A percentile compares a stretch with the other conserved stretches of the same genome.
Evolutionary conservation across 495 filamentous ascomycete genomes (phyloP).

Genomic region (Xylaria acuta): DNA sequence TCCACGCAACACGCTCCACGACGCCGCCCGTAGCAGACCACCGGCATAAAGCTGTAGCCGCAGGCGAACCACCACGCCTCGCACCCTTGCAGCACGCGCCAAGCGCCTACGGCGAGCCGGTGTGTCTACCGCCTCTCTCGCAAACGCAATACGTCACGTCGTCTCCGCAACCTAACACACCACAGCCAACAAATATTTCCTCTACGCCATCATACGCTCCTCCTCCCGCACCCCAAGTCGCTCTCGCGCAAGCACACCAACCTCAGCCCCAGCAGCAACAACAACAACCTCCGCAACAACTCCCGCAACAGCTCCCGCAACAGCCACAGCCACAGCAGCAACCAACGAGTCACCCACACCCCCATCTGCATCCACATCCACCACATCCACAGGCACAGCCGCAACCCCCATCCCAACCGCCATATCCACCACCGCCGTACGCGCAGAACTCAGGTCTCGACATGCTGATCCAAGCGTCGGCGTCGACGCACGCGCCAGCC

Average conservation of each 20-base stretch:
- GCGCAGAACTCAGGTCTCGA: conserved; percentile 30
- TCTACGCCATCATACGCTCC: conserved; percentile 14
- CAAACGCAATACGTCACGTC: conserved; percentile 33
- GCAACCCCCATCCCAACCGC: conserved; percentile 22
- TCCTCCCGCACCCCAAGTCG: conserved; percentile 15
- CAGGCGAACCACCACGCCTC: conserved; percentile 33
- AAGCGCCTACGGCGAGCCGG: conserved; percentile 31
- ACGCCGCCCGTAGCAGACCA: conserved; percentile 13
- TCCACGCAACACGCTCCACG: conserved; percentile 22
- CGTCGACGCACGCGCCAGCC: conserved; percentile 24
- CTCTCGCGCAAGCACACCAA: conserved; percentile 23
- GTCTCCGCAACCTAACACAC: conserved; percentile 24
- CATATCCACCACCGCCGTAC: conserved; percentile 27
- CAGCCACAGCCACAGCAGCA: conserved; percentile 21
- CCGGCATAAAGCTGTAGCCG: conserved; percentile 1
- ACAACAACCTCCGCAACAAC: conserved; percentile 20
- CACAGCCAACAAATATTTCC: neutral
- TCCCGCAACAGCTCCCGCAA: conserved; percentile 13
- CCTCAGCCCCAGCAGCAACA: conserved; percentile 10
- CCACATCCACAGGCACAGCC: conserved; percentile 18
- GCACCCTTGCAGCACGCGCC: conserved; percentile 36
- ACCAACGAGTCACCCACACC: neutral
- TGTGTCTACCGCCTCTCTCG: conserved; percentile 39
- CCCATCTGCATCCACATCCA: conserved; percentile 12
- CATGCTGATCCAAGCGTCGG: conserved; percentile 34